phyloP scores from a whole-genome alignment of 345 rosid species.

The Zanthoxylum bungeanum region DNA sequence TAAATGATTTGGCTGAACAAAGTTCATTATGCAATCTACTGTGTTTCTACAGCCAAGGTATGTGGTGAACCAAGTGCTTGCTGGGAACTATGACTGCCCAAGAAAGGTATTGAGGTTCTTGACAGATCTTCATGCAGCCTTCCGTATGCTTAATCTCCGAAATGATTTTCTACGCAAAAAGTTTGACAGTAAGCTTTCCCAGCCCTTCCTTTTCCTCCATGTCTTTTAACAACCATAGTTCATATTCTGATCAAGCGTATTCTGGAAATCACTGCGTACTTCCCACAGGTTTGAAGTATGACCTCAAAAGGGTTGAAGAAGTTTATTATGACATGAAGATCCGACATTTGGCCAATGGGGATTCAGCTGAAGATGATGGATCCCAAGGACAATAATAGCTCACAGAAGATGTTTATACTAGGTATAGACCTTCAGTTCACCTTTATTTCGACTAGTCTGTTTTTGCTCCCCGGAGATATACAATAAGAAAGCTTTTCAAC shows the following conservation, averaged over 20 bases:
- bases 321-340: conserved; percentile 89
- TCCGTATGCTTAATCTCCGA: conserved; percentile 92
- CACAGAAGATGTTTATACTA: not conserved
- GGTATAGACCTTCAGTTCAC: too few relatives aligned
- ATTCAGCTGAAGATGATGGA: conserved; percentile 29
- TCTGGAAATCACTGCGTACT: not conserved
- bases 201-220: not conserved
- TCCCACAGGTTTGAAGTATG: conserved; percentile 79
- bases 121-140: conserved; percentile 84
- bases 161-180: conserved; percentile 97
- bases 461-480: not conserved
- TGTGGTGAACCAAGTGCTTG: conserved; percentile 87
- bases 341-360: conserved; percentile 57
- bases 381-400: conserved; percentile 22
- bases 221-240: not conserved
- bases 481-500: not conserved
- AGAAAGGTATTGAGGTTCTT: conserved; percentile 80
- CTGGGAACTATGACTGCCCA: conserved; percentile 90
- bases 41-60: conserved; percentile 68
- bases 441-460: not conserved
- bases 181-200: conserved; percentile 60
- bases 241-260: not conserved
- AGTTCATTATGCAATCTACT: not conserved
- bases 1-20: not conserved
- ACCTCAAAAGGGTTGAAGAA: conserved; percentile 80